These are phyloP conservation scores for Gastroboletus turbinatus DNA, from an alignment of 1,284 basidiomycete genomes.

Conservation along the genomic window DNA sequence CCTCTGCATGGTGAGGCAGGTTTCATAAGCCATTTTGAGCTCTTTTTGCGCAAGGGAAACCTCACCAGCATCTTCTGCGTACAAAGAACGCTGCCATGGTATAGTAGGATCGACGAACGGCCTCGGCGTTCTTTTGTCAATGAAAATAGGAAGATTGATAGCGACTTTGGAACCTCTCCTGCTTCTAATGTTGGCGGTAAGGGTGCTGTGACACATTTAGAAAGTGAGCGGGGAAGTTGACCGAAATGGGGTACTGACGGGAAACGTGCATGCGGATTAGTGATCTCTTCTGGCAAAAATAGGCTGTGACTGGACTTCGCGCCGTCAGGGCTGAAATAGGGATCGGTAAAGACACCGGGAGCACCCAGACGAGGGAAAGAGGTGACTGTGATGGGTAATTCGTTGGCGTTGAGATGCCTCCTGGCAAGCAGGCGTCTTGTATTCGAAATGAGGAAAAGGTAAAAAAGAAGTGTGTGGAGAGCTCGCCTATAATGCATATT, in stretches of 20 bases:
- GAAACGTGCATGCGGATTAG: slow-evolving; percentile 96
- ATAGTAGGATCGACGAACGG: slow-evolving; percentile 92
- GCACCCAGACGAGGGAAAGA: slow-evolving; percentile 94
- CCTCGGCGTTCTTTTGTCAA: slow-evolving; percentile 83
- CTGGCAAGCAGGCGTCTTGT: slow-evolving; percentile 83
- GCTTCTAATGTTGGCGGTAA: slow-evolving; percentile 93
- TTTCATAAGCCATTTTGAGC: slow-evolving; percentile 11
- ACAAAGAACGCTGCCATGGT: slow-evolving; percentile 79
- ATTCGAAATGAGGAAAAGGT: slow-evolving; percentile 7
- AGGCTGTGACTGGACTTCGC: slow-evolving; percentile 87
- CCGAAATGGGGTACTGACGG: slow-evolving; percentile 62
- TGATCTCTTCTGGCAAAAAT: slow-evolving; percentile 95
- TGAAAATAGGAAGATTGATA: slow-evolving; percentile 93
- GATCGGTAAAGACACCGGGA: slow-evolving; percentile 89
- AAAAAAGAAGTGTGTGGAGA: neutral
- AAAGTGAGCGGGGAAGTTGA: neutral
- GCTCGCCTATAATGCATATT: slow-evolving; percentile 89
- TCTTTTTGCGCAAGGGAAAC: slow-evolving; percentile 1
- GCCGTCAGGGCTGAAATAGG: slow-evolving; percentile 70
- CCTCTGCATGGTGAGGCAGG: slow-evolving; percentile 53
- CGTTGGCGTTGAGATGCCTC: slow-evolving; percentile 80
- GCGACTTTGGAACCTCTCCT: slow-evolving; percentile 92
- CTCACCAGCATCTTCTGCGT: slow-evolving; percentile 77
- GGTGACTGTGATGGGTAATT: slow-evolving; percentile 91
- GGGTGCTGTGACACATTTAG: slow-evolving; percentile 57